phyloP scores from a whole-genome alignment of 768 basidiomycete species.

The Mycena indigotica region DNA sequence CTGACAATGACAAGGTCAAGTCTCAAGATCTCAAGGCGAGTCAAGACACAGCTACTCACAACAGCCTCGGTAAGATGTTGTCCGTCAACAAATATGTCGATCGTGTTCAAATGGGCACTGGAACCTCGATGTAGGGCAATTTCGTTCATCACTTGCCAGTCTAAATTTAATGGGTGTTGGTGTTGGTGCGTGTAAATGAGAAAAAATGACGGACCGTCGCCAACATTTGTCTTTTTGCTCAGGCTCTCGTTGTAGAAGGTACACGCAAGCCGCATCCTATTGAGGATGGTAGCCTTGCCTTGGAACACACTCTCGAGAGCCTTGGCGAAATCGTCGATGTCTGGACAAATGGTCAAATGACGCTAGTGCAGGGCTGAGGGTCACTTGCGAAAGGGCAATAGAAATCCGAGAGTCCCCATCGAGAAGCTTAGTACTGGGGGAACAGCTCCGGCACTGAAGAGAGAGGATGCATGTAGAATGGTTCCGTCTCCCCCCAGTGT shows the following conservation, averaged over 20 bases:
- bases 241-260: conserved; percentile 68
- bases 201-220: conserved; percentile 47
- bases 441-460: conserved; percentile 88
- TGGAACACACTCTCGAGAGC: conserved; percentile 79
- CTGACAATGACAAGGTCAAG: conserved; percentile 40
- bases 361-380: not conserved
- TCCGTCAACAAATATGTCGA: conserved; percentile 91
- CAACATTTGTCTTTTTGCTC: conserved; percentile 55
- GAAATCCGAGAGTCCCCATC: conserved; percentile 91
- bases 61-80: conserved; percentile 96
- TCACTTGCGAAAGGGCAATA: conserved; percentile 90
- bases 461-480: conserved; percentile 87
- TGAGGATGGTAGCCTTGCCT: conserved; percentile 79
- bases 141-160: conserved; percentile 98
- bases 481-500: conserved; percentile 96
- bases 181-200: conserved; percentile 2
- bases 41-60: conserved; percentile 49
- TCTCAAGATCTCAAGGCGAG: too few species aligned
- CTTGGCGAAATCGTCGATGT: conserved; percentile 84
- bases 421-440: conserved; percentile 91
- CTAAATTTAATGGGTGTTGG: conserved; percentile 45
- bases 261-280: conserved; percentile 90
- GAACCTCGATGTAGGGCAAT: conserved; percentile 90
- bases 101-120: conserved; percentile 88
- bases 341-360: conserved; percentile 41